Base-by-base conservation (phyloP, 768 basidiomycete genomes). In the Sarcomyxa edulis region DNA sequence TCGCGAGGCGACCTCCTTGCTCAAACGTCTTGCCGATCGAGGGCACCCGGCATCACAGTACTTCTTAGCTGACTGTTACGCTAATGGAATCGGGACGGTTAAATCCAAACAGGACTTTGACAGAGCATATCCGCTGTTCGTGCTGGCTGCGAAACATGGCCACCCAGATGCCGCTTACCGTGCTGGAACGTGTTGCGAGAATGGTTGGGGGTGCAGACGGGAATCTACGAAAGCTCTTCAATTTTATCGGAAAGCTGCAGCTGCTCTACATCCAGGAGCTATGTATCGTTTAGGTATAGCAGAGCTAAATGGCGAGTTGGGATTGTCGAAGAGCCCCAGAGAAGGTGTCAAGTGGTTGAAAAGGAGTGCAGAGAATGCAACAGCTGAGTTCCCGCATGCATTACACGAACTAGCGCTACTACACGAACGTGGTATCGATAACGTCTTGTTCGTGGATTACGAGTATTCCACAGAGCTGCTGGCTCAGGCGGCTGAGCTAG, bases 271-370 rank as follows among this genome's bases (percentile, higher is more conserved):
- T 48, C 92, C 93, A 0, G 92, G 91, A 11, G 89, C 96, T 1
- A 88, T 98, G 82, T 97, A 97, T 59, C 85, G 96, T 11, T 78
- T 99, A 18, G 96, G 95, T 5, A 88, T 93, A 42, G 90, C 87
- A 18, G 95, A 98, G 58, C 78, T 99, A 40, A 98, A 98, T 49
- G 95, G 95, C 46, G 91, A 96, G 59, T 74, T 99, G 2, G 83
- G 90, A 0, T 68, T 94, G 11, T 73, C 81, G 18, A 87, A 84
- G 58, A 80, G 84, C 32, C 89, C 93, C 5, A 90, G 89, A 62
- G 96, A 98, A 59, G 96, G 96, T 43, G 90, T 98, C 49, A 96
- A 96, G 65, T 98, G 94, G 93, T 76, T 99, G 46, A 98, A 98
- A 62, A 78, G 96, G 37, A 92, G 92, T 24, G 93, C 94, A 5